Evolutionary conservation across 371 early-diverging fungal genomes (phyloP).

Genomic region (Chytridium lagenaria): DNA sequence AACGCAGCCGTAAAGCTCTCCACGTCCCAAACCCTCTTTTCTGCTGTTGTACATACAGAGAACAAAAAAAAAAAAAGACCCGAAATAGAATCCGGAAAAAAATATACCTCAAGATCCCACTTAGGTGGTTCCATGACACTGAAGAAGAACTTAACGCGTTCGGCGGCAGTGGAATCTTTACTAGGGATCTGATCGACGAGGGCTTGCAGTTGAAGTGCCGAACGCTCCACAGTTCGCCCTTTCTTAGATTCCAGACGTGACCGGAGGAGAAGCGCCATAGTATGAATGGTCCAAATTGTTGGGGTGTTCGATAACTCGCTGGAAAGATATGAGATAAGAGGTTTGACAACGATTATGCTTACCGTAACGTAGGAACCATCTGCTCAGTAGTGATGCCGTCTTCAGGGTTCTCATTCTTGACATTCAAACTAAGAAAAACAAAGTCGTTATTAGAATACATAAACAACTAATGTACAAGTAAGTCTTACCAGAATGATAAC

Average conservation of each 20-base stretch:
- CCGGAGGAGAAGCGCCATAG: slow-evolving; percentile 88
- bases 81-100: too few species aligned
- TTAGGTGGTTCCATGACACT: slow-evolving; percentile 81
- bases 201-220: slow-evolving; percentile 90
- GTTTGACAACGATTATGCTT: slow-evolving; percentile 10
- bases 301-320: slow-evolving; percentile 87
- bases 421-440: slow-evolving; percentile 73
- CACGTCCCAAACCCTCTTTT: not conserved
- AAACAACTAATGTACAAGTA: not conserved
- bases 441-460: not conserved
- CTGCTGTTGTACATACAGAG: slow-evolving; percentile 11
- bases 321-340: slow-evolving; percentile 18
- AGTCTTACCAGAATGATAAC: slow-evolving; percentile 74
- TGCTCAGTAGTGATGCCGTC: slow-evolving; percentile 92
- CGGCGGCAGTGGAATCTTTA: slow-evolving; percentile 76
- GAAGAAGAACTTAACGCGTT: slow-evolving; percentile 84
- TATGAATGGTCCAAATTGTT: slow-evolving; percentile 97
- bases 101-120: slow-evolving; percentile 94
- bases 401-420: slow-evolving; percentile 90
- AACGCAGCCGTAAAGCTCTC: too few species aligned
- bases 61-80: slow-evolving; percentile 11
- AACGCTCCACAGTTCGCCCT: slow-evolving; percentile 88
- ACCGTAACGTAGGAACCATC: slow-evolving; percentile 82
- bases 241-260: slow-evolving; percentile 89
- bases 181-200: slow-evolving; percentile 87